These are phyloP conservation scores for Tylopilus orsonianus DNA, from an alignment of 1,284 basidiomycete species.

Conservation along the genomic window DNA sequence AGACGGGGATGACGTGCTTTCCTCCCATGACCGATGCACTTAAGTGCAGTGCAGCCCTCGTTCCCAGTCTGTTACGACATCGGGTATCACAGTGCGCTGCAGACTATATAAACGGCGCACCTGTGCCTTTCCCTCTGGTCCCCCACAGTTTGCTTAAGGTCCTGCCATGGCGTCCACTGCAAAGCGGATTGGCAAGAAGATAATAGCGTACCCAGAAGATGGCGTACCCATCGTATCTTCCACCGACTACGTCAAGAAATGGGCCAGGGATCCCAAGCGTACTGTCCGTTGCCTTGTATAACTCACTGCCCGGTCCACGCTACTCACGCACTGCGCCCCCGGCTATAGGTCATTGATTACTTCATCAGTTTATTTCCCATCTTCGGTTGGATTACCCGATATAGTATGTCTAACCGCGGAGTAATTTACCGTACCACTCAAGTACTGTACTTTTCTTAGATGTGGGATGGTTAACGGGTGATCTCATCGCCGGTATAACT, in stretches of 20 bases:
- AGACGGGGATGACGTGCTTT: constrained; percentile 29
- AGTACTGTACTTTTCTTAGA: constrained; percentile 42
- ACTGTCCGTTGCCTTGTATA: constrained; percentile 40
- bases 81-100: not conserved
- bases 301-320: constrained; percentile 7
- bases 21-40: constrained; percentile 17
- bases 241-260: constrained; percentile 49
- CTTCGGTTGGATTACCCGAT: constrained; percentile 78
- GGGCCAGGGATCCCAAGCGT: constrained; percentile 44
- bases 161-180: constrained; percentile 42
- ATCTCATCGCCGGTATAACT: constrained; percentile 86
- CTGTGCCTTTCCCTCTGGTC: not conserved
- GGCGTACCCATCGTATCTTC: constrained; percentile 56
- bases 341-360: constrained; percentile 61
- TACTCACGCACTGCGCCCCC: constrained; percentile 7
- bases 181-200: constrained; percentile 55
- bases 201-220: constrained; percentile 62
- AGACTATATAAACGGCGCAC: constrained; percentile 14
- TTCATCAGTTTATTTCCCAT: constrained; percentile 79
- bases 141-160: not conserved
- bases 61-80: not conserved
- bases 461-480: constrained; percentile 72
- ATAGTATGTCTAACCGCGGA: constrained; percentile 54
- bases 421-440: not conserved
- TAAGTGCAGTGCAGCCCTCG: not conserved